Percentiles rank a stretch among this genome's conserved stretches.
These are phyloP conservation scores for Ophiocordyceps camponoti-rufipedis DNA, from an alignment of 2,329 filamentous ascomycete genomes.

Conservation along the genomic window DNA sequence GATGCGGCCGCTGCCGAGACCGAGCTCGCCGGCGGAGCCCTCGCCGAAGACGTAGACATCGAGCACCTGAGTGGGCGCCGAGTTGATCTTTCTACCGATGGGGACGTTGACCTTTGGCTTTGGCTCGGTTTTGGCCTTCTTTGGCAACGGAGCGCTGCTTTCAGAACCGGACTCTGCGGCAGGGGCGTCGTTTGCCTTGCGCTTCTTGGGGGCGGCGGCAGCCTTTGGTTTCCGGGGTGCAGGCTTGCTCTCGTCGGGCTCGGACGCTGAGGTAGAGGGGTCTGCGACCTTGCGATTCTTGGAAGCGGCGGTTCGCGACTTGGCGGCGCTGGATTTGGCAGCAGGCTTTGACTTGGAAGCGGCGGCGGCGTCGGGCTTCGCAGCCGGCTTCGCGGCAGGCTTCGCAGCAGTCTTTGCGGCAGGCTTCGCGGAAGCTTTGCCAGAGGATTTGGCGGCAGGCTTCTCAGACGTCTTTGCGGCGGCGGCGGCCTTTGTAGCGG, in stretches of 20 bases:
- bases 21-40: constrained; percentile 65
- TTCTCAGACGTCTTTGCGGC: constrained; percentile 1
- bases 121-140: constrained; percentile 28
- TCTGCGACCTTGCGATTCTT: neutral
- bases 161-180: constrained; percentile 3
- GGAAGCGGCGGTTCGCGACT: constrained; percentile 7
- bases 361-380: constrained; percentile 5
- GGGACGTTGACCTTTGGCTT: constrained; percentile 4
- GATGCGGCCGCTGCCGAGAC: constrained; percentile 49
- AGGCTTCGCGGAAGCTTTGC: constrained; percentile 2
- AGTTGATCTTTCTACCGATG: constrained; percentile 3
- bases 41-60: constrained; percentile 70
- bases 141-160: constrained; percentile 29
- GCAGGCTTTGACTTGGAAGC: constrained; percentile 8
- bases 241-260: constrained; percentile 2
- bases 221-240: constrained; percentile 43
- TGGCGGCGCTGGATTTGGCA: constrained; percentile 8
- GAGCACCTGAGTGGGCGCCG: constrained; percentile 38
- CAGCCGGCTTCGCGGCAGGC: constrained; percentile 17
- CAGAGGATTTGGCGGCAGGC: constrained; percentile 5
- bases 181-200: constrained; percentile 5
- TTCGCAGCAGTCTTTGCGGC: constrained; percentile 4
- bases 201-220: constrained; percentile 7
- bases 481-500: constrained; percentile 3
- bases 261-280: constrained; percentile 3